These are phyloP conservation scores for Patellifolia procumbens DNA, from an alignment of 179 eudicot species.

Conservation along the genomic window DNA sequence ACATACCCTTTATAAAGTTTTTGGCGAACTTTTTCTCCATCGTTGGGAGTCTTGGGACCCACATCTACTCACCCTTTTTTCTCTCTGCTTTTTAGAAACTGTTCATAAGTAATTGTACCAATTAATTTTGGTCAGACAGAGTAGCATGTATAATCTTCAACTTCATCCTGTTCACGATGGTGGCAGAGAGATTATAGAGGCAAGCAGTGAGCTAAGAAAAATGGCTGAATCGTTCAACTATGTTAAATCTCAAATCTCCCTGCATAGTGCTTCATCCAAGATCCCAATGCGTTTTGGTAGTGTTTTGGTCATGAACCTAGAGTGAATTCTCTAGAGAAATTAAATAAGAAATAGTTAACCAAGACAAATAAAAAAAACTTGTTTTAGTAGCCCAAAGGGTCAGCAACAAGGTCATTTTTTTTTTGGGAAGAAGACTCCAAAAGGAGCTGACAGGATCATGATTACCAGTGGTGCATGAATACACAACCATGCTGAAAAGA, in stretches of 20 bases:
- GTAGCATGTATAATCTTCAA: not conserved
- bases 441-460: no score
- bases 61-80: no score
- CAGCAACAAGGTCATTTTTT: no score
- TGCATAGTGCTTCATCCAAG: not conserved
- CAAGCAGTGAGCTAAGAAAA: not conserved
- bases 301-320: not conserved
- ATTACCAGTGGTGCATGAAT: not conserved
- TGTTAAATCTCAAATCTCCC: not conserved
- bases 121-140: no score
- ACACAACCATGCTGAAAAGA: not conserved
- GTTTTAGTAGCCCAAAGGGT: not conserved
- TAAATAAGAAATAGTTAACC: not conserved
- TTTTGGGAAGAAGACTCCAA: no score
- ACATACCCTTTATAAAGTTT: no score
- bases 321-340: not conserved
- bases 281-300: no score
- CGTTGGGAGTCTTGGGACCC: no score
- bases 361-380: not conserved
- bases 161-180: not conserved
- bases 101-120: no score
- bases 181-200: not conserved
- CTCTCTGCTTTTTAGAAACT: no score
- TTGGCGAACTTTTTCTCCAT: no score
- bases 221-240: not conserved